Base-by-base conservation (phyloP, 2,329 filamentous ascomycete species). In the Atkinsonella hypoxylon region DNA sequence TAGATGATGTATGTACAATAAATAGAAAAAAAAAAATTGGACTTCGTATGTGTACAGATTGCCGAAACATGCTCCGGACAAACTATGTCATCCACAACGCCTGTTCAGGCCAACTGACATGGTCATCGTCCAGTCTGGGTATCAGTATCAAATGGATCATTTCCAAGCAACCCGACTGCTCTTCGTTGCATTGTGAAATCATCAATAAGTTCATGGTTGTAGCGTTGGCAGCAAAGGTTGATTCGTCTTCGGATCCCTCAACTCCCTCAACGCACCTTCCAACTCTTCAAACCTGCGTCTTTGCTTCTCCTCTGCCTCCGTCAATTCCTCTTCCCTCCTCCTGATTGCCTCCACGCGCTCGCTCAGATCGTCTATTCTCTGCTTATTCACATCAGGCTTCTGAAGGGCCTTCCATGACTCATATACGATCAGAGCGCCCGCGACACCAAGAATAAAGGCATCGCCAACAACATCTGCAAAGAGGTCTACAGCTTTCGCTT, bases 401-500 rank as follows among this genome's bases (percentile, higher is more conserved):
- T 72, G 68, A n/a, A 73, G 71, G 8, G 76, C 68, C 56, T 73
- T 76, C 62, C 78, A 76, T 55, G 78, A 82, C 64, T 84, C 81
- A 62, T 79, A 84, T 36, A 82, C 64, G 51, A 84, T 74, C 47
- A 84, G 62, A 18, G 64, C 72, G 13, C 70, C 68, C 7, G 79
- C 81, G 26, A 84, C 79, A 6, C 72, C 60, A 18, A 84, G 70
- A 53, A 84, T 83, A 59, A 84, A 84, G 15, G 70, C 67, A 56
- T 84, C 81, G 40, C 81, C 81, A 47, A 80, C 67, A 15, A 84
- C 80, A 58, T 84, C 81, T 41, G 81, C 81, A 57, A 84, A 84
- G 8, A 84, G 66, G 58, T 83, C 80, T 11, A 84, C 81, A 9
- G 81, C 81, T 64, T 83, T 84, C 15, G 64, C 71, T 60, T 84